phyloP scores from a whole-genome alignment of 208 protist genomes.

The Phytomonas sp. region DNA sequence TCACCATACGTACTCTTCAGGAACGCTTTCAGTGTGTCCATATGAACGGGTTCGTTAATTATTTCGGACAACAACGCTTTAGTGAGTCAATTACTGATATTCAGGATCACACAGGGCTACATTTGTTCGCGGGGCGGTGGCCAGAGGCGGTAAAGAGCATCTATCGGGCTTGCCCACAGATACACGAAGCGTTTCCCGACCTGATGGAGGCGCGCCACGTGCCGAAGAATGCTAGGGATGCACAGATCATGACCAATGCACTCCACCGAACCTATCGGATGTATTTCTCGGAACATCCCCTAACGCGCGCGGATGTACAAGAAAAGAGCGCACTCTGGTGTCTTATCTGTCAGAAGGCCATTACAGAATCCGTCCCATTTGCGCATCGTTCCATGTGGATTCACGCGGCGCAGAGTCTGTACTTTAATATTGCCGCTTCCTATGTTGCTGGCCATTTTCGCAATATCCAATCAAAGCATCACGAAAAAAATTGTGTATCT shows the following conservation, averaged over 20 bases:
- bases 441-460: conserved; percentile 13
- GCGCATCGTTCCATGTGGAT: conserved; percentile 62
- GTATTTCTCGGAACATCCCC: conserved; percentile 28
- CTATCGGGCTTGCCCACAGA: conserved; percentile 25
- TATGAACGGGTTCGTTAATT: conserved; percentile 88
- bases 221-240: conserved; percentile 38
- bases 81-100: conserved; percentile 36
- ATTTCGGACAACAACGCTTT: conserved; percentile 94
- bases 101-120: conserved; percentile 63
- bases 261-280: conserved; percentile 52
- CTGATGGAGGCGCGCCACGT: conserved; percentile 54
- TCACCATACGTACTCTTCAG: conserved; percentile 8
- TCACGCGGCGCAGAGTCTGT: conserved; percentile 66
- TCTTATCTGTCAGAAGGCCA: conserved; percentile 55
- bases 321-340: conserved; percentile 31
- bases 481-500: neutral
- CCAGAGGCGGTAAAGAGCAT: conserved; percentile 42
- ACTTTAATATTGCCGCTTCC: conserved; percentile 66
- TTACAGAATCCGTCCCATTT: conserved; percentile 42
- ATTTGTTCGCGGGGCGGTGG: conserved; percentile 53
- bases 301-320: conserved; percentile 31
- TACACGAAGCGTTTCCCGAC: conserved; percentile 56
- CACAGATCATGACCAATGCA: conserved; percentile 50
- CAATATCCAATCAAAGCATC: neutral
- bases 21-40: conserved; percentile 25